Base-by-base conservation (phyloP, 1,284 basidiomycete species). In the Ceratobasidium sp. region DNA sequence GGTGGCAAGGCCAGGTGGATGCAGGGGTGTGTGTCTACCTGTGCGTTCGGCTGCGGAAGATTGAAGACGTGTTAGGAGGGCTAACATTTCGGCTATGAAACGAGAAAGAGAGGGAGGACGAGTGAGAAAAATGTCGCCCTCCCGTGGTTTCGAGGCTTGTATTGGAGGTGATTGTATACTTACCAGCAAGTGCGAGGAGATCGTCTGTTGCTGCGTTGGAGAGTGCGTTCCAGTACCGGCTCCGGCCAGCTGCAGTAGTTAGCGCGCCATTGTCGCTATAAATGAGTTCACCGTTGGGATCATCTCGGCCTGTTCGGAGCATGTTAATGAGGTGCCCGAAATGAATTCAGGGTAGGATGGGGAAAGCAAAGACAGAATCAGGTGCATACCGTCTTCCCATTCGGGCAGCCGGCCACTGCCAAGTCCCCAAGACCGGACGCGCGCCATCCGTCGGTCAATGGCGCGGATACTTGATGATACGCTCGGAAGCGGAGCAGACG, bases 31-130 rank as follows among this genome's bases (percentile, higher is more conserved):
- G 48, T 55, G 38, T 38, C 55, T 60, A 30, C 14, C 46, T 33
- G 50, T 38, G 60, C 71, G 71, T 33, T 74, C 71, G 60, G 71
- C 71, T 74, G 71, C 33, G 54, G 60, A 74, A 74, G 71, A 74
- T 74, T 74, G 71, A 50, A 74, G 46, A 59, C 71, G 71, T 35
- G 71, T 74, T 74, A 74, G 71, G 71, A 74, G 71, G 55, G 71
- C 71, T 48, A 74, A 65, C 60, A 74, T 74, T 35, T 74, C 71
- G 71, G 59, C 71, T 74, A 50, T 18, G 23, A 44, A 14, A 74
- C 71, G 44, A 65, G 60, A 60, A 74, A 65, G 71, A 30, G 48
- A 50, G 59, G 59, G 60, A 60, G 48, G 71, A 65, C 44, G 57
- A 23, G 71, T 74, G 48, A 74, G 71, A 74, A 66, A 66, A 12